phyloP scores from a whole-genome alignment of 2,329 filamentous ascomycete species.

The Helotiales sp. region DNA sequence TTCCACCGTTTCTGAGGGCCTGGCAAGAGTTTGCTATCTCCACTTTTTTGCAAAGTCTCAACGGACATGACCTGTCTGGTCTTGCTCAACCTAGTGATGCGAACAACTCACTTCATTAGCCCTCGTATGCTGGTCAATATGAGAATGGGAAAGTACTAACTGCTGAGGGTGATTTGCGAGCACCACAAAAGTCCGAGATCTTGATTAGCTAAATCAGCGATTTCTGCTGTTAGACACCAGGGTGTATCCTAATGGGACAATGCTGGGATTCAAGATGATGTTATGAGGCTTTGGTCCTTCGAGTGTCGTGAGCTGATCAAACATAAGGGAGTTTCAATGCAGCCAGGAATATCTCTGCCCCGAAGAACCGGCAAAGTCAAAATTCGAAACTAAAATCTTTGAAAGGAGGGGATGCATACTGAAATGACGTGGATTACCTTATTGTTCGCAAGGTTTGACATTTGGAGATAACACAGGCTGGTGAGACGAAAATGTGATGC shows the following conservation, averaged over 20 bases:
- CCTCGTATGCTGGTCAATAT: too few relatives aligned
- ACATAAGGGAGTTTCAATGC: not conserved
- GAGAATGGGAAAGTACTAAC: too few relatives aligned
- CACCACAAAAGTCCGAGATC: too few relatives aligned
- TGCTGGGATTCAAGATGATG: not conserved
- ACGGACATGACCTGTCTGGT: not conserved
- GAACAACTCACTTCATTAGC: not conserved
- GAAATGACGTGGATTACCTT: too few relatives aligned
- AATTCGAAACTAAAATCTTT: not conserved
- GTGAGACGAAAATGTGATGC: too few relatives aligned
- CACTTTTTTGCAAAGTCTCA: not conserved
- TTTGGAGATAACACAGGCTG: too few relatives aligned
- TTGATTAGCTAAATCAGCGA: too few relatives aligned
- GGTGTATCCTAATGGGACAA: too few relatives aligned
- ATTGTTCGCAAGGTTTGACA: too few relatives aligned
- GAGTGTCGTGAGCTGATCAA: not conserved
- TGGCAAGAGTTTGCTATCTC: not conserved
- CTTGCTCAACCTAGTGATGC: not conserved
- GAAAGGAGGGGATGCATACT: not conserved
- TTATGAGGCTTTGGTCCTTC: not conserved
- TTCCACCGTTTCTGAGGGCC: conserved; percentile 40
- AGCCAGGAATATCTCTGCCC: not conserved
- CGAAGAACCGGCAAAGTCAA: not conserved
- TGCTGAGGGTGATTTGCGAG: too few relatives aligned
- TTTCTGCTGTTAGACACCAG: too few relatives aligned